Evolutionary conservation across 371 early-diverging fungal species (phyloP).

Genomic region (Zopfochytrium polystomum): DNA sequence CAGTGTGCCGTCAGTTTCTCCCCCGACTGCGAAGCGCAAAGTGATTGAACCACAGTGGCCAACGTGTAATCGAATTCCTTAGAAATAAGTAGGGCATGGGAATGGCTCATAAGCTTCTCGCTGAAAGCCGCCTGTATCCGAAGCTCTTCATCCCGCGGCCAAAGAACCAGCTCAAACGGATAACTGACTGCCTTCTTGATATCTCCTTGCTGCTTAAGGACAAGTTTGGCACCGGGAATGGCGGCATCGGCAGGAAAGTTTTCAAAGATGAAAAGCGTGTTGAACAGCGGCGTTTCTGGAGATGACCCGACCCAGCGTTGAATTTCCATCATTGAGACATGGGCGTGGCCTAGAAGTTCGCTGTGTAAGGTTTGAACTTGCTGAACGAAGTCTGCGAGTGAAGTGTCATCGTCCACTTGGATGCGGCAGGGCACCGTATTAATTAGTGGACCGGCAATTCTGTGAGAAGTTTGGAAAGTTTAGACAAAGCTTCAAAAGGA

Average conservation of each 20-base stretch:
- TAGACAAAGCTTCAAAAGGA: no score
- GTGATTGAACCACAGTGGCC: no score
- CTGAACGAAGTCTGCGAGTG: constrained; percentile 15
- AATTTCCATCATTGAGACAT: constrained; percentile 19
- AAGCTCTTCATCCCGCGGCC: background rate
- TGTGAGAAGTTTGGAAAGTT: no score
- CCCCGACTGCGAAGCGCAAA: no score
- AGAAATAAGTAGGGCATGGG: background rate
- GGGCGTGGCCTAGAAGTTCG: constrained; percentile 19
- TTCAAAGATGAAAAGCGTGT: constrained; percentile 18
- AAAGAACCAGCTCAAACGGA: background rate
- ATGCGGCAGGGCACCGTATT: constrained; percentile 12
- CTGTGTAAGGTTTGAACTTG: constrained; percentile 28
- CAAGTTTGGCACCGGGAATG: background rate
- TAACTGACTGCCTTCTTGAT: background rate
- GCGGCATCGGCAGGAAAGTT: constrained; percentile 6
- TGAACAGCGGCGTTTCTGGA: constrained; percentile 6
- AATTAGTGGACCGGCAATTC: no score
- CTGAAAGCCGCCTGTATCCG: background rate
- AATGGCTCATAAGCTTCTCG: background rate
- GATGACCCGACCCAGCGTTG: constrained; percentile 2
- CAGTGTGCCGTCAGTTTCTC: no score
- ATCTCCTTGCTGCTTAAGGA: background rate
- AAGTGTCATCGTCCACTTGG: constrained; percentile 24
- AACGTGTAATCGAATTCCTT: constrained; percentile 9